A percentile compares a stretch with the other conserved stretches of the same genome.
Evolutionary conservation across 768 basidiomycete species (phyloP).

Genomic region (Stropharia rugosoannulata): DNA sequence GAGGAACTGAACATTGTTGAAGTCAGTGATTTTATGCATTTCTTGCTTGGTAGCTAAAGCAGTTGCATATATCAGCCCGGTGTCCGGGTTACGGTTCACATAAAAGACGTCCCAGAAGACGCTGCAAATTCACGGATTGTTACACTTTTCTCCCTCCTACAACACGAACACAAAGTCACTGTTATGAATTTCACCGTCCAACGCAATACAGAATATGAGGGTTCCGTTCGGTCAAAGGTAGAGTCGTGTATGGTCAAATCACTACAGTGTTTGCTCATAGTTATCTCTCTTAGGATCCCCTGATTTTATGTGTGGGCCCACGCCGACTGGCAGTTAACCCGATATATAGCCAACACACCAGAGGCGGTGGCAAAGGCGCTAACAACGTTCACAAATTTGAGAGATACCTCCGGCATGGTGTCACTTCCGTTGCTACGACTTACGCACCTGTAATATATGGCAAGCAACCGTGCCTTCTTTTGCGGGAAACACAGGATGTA

Average conservation of each 20-base stretch:
- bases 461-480: conserved; percentile 73
- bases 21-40: conserved; percentile 40
- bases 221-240: conserved; percentile 90
- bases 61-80: conserved; percentile 57
- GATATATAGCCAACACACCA: conserved; percentile 88
- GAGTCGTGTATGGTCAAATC: neutral
- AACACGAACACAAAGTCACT: conserved; percentile 96
- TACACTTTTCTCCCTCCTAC: conserved; percentile 77
- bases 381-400: conserved; percentile 99
- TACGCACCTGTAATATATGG: conserved; percentile 92
- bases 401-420: conserved; percentile 82
- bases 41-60: neutral
- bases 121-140: conserved; percentile 51
- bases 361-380: conserved; percentile 84
- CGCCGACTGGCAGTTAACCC: conserved; percentile 84
- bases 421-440: conserved; percentile 78
- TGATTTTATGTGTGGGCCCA: conserved; percentile 87
- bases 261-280: neutral
- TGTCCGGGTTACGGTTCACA: conserved; percentile 70
- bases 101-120: conserved; percentile 73
- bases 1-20: conserved; percentile 59
- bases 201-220: conserved; percentile 92
- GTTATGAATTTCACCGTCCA: conserved; percentile 92
- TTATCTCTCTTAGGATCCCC: conserved; percentile 60
- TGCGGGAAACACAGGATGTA: conserved; percentile 65